Evolutionary conservation across 495 filamentous ascomycete species (phyloP).

Genomic region (Hypomontagnella submonticulosa): DNA sequence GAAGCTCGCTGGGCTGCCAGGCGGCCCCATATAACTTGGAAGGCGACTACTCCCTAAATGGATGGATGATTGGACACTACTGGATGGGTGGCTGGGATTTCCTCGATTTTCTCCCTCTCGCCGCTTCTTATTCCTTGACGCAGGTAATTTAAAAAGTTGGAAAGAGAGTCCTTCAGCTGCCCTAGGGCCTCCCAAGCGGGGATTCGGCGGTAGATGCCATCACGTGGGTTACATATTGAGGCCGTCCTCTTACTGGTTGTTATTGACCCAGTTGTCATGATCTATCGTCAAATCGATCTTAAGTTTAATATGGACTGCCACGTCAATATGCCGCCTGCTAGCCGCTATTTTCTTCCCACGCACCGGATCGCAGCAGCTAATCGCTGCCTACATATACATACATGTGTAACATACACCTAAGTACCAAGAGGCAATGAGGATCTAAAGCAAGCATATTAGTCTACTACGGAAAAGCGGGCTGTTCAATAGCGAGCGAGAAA

Average conservation of each 20-base stretch:
- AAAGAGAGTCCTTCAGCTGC: constrained; percentile 17
- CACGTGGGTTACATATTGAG: constrained; percentile 31
- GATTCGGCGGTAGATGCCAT: constrained; percentile 37
- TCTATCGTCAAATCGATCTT: constrained; percentile 41
- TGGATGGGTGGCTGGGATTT: constrained; percentile 37
- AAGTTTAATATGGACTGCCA: constrained; percentile 42
- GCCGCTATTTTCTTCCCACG: constrained; percentile 33
- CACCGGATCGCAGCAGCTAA: constrained; percentile 14
- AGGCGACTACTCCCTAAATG: constrained; percentile 28
- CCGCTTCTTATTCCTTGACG: constrained; percentile 30
- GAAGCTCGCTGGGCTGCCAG: constrained; percentile 10
- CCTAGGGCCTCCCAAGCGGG: constrained; percentile 11
- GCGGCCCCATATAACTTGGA: constrained; percentile 35
- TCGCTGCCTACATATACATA: too few species aligned
- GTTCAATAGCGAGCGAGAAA: constrained; percentile 16
- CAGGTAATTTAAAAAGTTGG: constrained; percentile 40
- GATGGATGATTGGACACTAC: constrained; percentile 2
- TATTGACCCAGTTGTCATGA: constrained; percentile 26
- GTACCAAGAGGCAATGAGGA: constrained; percentile 5
- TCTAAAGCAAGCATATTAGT: constrained; percentile 19
- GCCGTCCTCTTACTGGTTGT: constrained; percentile 25
- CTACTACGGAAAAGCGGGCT: background rate
- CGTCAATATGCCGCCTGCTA: constrained; percentile 39
- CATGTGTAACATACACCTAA: too few species aligned
- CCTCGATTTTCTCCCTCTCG: constrained; percentile 12